phyloP scores from a whole-genome alignment of 2,329 filamentous ascomycete species.

The Alternaria dauci region DNA sequence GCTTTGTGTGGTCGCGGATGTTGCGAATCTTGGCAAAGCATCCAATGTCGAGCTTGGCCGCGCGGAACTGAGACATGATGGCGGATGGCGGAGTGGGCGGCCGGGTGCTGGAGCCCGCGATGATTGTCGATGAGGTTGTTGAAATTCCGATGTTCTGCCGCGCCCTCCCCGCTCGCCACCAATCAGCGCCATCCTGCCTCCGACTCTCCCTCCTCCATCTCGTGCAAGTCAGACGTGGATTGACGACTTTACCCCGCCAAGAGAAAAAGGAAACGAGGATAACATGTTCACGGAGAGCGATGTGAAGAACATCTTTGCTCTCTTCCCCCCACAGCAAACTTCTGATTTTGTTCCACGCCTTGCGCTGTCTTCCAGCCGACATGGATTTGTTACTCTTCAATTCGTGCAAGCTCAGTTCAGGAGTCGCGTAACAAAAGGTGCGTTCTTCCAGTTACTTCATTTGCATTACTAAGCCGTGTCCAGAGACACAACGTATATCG shows the following conservation, averaged over 20 bases:
- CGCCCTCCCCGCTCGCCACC: slow-evolving; percentile 13
- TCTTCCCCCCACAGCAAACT: slow-evolving; percentile 32
- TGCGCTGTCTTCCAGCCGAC: slow-evolving; percentile 31
- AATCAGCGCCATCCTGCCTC: slow-evolving; percentile 16
- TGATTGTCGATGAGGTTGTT: slow-evolving; percentile 17
- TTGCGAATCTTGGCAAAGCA: slow-evolving; percentile 86
- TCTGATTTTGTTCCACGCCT: slow-evolving; percentile 24
- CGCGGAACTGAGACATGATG: slow-evolving; percentile 75
- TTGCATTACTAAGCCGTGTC: slow-evolving; percentile 2
- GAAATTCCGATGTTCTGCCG: slow-evolving; percentile 21
- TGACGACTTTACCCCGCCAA: slow-evolving; percentile 1
- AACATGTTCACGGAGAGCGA: slow-evolving; percentile 48
- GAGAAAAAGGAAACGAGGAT: not conserved
- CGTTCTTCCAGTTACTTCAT: not conserved
- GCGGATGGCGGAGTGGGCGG: slow-evolving; percentile 18
- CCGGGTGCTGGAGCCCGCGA: slow-evolving; percentile 5
- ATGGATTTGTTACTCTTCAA: slow-evolving; percentile 39
- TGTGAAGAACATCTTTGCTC: slow-evolving; percentile 35
- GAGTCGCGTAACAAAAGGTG: slow-evolving; percentile 27
- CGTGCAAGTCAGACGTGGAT: not conserved
- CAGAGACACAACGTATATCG: slow-evolving; percentile 25
- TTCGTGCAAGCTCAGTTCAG: slow-evolving; percentile 33
- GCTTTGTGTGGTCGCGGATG: slow-evolving; percentile 95
- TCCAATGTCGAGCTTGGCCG: slow-evolving; percentile 88
- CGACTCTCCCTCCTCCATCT: not conserved